Evolutionary conservation across 129 eudicot species (phyloP).

Genomic region (Scalesia atractyloides): DNA sequence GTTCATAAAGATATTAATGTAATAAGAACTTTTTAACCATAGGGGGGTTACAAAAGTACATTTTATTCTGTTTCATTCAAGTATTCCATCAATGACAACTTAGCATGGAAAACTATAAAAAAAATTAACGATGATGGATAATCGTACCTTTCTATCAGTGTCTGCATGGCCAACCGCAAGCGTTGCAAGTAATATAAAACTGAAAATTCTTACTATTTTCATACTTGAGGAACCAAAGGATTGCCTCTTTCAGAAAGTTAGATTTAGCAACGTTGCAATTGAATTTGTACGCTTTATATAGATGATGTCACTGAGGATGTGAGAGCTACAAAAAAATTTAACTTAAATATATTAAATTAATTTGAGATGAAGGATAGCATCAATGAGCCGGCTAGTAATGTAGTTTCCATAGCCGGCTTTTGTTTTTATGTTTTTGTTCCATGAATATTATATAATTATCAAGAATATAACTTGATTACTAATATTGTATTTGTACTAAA

Average conservation of each 20-base stretch:
- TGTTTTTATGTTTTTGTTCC: constrained; percentile 14
- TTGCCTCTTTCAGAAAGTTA: constrained; percentile 2
- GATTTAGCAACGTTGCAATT: constrained; percentile 7
- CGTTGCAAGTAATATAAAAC: constrained; percentile 29
- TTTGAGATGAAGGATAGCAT: constrained; percentile 3
- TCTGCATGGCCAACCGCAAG: constrained; percentile 47
- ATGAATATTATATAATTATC: neutral
- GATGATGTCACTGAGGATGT: constrained; percentile 15
- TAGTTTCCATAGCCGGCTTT: constrained; percentile 26
- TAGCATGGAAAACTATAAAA: no score
- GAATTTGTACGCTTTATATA: constrained; percentile 11
- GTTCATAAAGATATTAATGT: neutral
- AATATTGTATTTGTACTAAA: neutral
- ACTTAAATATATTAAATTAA: neutral
- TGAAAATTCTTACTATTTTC: constrained; percentile 25
- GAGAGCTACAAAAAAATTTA: neutral
- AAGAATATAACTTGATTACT: neutral
- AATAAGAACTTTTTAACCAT: neutral
- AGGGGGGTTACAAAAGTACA: no score
- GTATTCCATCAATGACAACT: no score
- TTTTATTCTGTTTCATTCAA: no score
- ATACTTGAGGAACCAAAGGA: neutral
- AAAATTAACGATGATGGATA: no score
- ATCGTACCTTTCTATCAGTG: constrained; percentile 48
- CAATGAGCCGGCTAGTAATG: constrained; percentile 34